These are phyloP conservation scores for Cucurbita pepo DNA, from an alignment of 306 rosid species.

Conservation along the genomic window DNA sequence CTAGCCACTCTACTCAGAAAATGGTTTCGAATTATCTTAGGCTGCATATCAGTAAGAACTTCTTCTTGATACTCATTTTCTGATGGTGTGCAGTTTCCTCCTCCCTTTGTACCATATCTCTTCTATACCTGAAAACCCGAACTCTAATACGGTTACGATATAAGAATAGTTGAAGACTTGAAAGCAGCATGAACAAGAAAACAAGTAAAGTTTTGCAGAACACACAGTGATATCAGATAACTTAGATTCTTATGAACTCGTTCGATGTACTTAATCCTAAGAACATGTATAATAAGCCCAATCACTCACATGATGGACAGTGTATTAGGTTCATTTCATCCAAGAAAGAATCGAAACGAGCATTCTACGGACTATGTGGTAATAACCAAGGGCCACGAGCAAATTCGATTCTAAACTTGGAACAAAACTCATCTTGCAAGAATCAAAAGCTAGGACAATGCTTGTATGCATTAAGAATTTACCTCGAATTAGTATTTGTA, in stretches of 20 bases:
- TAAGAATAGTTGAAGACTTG: not conserved
- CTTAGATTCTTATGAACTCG: not conserved
- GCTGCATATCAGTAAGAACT: not conserved
- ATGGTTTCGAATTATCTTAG: not conserved
- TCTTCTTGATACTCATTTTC: not conserved
- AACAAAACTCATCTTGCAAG: not conserved
- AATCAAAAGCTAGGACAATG: not conserved
- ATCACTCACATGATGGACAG: not conserved
- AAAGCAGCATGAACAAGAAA: not conserved
- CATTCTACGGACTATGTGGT: not conserved
- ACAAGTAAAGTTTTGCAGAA: too few species aligned
- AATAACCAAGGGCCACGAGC: not conserved
- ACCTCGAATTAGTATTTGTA: constrained; percentile 19
- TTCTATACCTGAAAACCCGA: constrained; percentile 4
- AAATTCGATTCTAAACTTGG: not conserved
- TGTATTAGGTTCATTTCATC: not conserved
- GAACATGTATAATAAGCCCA: not conserved
- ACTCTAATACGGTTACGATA: not conserved
- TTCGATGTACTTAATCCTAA: not conserved
- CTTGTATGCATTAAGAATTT: not conserved
- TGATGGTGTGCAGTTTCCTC: not conserved
- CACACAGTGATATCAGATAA: not conserved
- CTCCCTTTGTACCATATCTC: not conserved
- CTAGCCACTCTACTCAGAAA: not conserved
- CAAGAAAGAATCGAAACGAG: not conserved